phyloP scores from a whole-genome alignment of 225 moss, liverwort and hornwort species.

The Physcomitrellopsis africana region DNA sequence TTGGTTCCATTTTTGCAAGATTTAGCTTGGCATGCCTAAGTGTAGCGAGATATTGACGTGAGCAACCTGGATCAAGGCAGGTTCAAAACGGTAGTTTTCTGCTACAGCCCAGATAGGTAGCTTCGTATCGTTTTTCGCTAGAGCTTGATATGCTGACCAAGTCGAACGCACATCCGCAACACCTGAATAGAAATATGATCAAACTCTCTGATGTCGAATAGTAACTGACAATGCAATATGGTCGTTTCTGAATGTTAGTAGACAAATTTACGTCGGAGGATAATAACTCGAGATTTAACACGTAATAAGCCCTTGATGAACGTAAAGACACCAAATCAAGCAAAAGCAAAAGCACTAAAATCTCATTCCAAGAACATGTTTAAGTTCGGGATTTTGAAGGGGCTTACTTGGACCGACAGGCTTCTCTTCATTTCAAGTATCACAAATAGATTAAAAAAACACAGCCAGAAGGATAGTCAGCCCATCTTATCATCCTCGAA shows the following conservation, averaged over 20 bases:
- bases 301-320: neutral
- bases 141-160: constrained; percentile 60
- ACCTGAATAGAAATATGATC: constrained; percentile 46
- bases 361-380: constrained; percentile 3
- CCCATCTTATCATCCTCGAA: constrained; percentile 4
- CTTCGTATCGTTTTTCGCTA: constrained; percentile 42
- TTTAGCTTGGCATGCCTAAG: constrained; percentile 1
- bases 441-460: constrained; percentile 31
- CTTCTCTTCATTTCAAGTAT: constrained; percentile 68
- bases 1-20: neutral
- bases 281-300: neutral
- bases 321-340: constrained; percentile 17
- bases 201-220: neutral
- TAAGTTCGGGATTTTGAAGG: neutral
- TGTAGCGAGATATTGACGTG: constrained; percentile 3
- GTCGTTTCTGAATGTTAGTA: neutral
- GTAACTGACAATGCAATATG: neutral
- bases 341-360: constrained; percentile 17
- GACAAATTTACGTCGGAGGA: neutral
- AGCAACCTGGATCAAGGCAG: constrained; percentile 78
- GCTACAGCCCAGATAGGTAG: constrained; percentile 95
- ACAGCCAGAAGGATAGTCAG: constrained; percentile 25
- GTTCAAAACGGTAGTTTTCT: constrained; percentile 97
- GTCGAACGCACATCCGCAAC: constrained; percentile 70
- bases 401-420: constrained; percentile 90